phyloP scores from a whole-genome alignment of 805 yeast genomes.

The Candida fluviatilis region DNA sequence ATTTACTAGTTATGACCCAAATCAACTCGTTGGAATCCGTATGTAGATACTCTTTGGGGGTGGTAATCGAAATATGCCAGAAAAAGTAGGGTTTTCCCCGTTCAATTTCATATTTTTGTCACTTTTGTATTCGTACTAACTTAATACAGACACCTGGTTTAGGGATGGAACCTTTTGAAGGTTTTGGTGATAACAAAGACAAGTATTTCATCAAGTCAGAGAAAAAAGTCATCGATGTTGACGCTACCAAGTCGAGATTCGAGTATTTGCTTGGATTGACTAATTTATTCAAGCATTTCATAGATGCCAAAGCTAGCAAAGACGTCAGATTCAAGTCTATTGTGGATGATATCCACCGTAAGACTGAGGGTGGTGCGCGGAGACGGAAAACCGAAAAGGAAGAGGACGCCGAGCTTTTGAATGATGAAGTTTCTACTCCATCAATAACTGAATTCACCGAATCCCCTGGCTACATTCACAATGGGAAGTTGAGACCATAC shows the following conservation, averaged over 20 bases:
- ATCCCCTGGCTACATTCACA: constrained; percentile 45
- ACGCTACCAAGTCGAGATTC: constrained; percentile 60
- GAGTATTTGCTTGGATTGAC: constrained; percentile 61
- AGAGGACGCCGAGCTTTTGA: constrained; percentile 72
- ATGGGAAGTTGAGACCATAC: constrained; percentile 63
- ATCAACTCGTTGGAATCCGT: constrained; percentile 5
- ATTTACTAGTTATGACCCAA: constrained; percentile 4
- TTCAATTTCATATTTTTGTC: no score
- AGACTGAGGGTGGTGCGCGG: constrained; percentile 21
- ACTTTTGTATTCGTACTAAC: not conserved
- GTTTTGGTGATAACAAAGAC: constrained; percentile 9
- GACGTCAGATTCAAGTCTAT: constrained; percentile 55
- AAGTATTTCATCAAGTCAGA: constrained; percentile 32
- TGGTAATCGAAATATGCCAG: no score
- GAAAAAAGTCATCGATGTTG: constrained; percentile 44
- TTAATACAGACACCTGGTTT: constrained; percentile 11
- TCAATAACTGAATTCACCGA: constrained; percentile 46
- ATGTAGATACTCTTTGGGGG: not conserved
- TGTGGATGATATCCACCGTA: constrained; percentile 33
- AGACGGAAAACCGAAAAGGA: constrained; percentile 72
- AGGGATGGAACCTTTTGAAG: constrained; percentile 8
- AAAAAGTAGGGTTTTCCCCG: no score
- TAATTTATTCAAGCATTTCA: constrained; percentile 63
- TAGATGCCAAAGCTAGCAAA: constrained; percentile 55
- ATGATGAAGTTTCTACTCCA: constrained; percentile 42